Base-by-base conservation (phyloP, 2,329 filamentous ascomycete genomes). In the Colletotrichum magnum region DNA sequence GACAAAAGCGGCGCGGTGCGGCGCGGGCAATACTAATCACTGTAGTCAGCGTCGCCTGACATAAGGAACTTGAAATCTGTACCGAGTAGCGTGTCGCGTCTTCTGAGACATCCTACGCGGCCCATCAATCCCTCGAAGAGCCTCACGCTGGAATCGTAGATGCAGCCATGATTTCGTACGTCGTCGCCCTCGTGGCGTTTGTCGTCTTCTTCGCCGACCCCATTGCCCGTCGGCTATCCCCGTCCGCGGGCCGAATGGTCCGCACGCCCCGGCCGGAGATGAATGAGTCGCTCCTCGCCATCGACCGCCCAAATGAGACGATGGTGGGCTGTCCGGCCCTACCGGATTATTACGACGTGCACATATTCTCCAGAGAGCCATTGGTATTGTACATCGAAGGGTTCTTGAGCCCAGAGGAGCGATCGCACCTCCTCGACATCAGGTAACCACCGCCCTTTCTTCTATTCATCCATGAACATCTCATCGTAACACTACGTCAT, bases 361-460 rank as follows among this genome's bases (percentile, higher is more conserved):
- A 86, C 64, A 79, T 88, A 26, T 75, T 85, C 64, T 86, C 81
- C 52, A 81, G 83, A 62, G 83, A 83, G 64, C 87, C 87, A 21
- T 74, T 89, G 45, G 84, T 89, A 2, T 73, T 89, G 4, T 89
- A 89, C 69, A 77, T 89, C 13, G 85, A 88, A 76, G 79, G 82
- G 18, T 89, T 89, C 72, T 71, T 89, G 61, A 81, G 78, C 15
- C 69, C 72, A 9, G 77, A 76, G 4, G 87, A 89, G 74, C 80
- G 82, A 57, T 69, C 72, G 39, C 83, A 87, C 72, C 74, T 89
- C 21, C 76, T 88, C 2, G 82, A 86, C 16, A 83, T 87, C 50
- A 87, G 86, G 86, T 88, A 58, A 76, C 4, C 7, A 62, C 68
- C 36, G 36, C 50, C 18, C 66, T 57, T n/a, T 13, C 24, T 41